Evolutionary conservation across 2,329 filamentous ascomycete species (phyloP).

Genomic region (Talaromyces sp.): DNA sequence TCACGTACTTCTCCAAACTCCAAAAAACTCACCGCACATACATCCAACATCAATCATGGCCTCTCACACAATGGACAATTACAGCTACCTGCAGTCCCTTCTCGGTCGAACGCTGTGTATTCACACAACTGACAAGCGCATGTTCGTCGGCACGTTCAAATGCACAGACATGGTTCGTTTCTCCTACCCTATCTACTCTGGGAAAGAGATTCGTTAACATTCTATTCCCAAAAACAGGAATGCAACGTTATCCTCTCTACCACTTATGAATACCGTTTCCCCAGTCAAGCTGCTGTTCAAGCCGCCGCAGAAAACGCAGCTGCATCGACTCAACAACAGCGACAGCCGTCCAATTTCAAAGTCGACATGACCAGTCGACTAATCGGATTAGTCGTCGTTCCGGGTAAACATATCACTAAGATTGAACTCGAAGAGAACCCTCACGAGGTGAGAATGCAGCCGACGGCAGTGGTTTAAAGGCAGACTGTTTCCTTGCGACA

Average conservation of each 20-base stretch:
- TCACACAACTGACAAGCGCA: constrained; percentile 72
- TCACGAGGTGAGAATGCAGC: constrained; percentile 8
- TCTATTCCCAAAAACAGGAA: constrained; percentile 51
- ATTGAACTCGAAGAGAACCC: constrained; percentile 73
- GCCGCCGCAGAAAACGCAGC: constrained; percentile 30
- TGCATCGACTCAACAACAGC: constrained; percentile 6
- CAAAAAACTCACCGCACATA: not conserved
- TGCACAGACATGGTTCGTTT: constrained; percentile 80
- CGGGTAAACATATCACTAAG: constrained; percentile 76
- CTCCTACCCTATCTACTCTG: not conserved
- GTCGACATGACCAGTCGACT: constrained; percentile 78
- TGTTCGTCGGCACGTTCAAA: constrained; percentile 88
- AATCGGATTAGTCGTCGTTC: constrained; percentile 83
- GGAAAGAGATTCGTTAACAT: not conserved
- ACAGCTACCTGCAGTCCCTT: constrained; percentile 49
- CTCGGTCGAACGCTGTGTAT: constrained; percentile 75
- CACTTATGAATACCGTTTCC: constrained; percentile 84
- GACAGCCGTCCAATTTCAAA: constrained; percentile 38
- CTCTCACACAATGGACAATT: constrained; percentile 29
- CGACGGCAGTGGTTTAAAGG: not conserved
- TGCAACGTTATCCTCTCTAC: constrained; percentile 80
- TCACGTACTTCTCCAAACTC: not conserved
- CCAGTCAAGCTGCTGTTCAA: constrained; percentile 48
- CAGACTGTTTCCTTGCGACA: not conserved
- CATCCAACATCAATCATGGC: not conserved